phyloP scores from a whole-genome alignment of 2,329 filamentous ascomycete genomes.

The Exophiala sp. region DNA sequence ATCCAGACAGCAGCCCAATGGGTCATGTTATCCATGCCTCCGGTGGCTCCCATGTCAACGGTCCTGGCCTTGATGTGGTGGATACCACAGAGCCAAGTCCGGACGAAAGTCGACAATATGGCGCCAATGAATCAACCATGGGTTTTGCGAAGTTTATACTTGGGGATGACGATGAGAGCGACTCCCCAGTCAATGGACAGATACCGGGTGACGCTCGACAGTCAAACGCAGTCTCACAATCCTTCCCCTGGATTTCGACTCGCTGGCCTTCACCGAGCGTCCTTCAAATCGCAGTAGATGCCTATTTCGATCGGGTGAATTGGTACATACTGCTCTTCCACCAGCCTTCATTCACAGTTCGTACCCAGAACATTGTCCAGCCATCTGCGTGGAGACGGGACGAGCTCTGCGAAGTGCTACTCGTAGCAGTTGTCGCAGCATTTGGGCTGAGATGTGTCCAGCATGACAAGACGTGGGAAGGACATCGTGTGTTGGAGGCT shows the following conservation, averaged over 20 bases:
- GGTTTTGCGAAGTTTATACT: constrained; percentile 13
- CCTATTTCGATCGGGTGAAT: constrained; percentile 27
- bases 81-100: constrained; percentile 4
- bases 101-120: constrained; percentile 10
- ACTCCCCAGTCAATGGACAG: constrained; percentile 5
- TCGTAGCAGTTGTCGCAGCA: constrained; percentile 7
- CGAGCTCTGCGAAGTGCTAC: constrained; percentile 12
- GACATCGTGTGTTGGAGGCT: constrained; percentile 7
- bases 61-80: constrained; percentile 1
- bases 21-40: background rate
- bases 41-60: background rate
- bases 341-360: constrained; percentile 7
- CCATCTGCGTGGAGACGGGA: constrained; percentile 8
- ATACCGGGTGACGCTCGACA: constrained; percentile 5
- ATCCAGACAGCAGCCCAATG: background rate
- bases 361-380: constrained; percentile 1
- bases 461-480: constrained; percentile 13
- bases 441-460: constrained; percentile 9
- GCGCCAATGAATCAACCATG: constrained; percentile 14
- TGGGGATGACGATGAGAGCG: constrained; percentile 10
- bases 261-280: constrained; percentile 1
- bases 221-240: background rate
- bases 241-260: constrained; percentile 5
- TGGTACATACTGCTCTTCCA: constrained; percentile 27
- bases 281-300: constrained; percentile 18